Percentiles rank a stretch among this genome's conserved stretches.
Evolutionary conservation across 495 filamentous ascomycete species (phyloP).

Genomic region (Beverwykella pulmonaria): DNA sequence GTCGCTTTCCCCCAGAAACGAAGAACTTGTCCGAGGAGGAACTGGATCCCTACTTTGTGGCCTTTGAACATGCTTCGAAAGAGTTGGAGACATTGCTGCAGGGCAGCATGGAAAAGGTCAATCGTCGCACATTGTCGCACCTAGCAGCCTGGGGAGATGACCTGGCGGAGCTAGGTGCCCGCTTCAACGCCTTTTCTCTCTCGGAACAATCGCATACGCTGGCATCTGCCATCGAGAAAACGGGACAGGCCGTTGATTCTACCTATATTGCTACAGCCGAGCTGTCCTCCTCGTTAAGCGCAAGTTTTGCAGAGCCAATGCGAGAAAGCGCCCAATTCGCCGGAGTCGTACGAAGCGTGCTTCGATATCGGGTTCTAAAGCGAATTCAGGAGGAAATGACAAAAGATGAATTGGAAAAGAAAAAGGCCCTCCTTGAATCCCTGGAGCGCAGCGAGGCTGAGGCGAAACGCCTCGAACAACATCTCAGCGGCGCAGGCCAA

Average conservation of each 20-base stretch:
- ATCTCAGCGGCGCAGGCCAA: slow-evolving; percentile 69
- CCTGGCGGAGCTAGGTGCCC: slow-evolving; percentile 85
- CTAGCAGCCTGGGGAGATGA: slow-evolving; percentile 80
- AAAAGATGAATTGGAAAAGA: slow-evolving; percentile 82
- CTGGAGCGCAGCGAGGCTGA: slow-evolving; percentile 88
- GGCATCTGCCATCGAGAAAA: slow-evolving; percentile 89
- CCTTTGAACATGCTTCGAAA: slow-evolving; percentile 83
- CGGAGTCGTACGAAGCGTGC: slow-evolving; percentile 83
- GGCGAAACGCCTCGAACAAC: slow-evolving; percentile 88
- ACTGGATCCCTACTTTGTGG: slow-evolving; percentile 91
- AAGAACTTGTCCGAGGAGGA: slow-evolving; percentile 81
- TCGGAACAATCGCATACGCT: slow-evolving; percentile 86
- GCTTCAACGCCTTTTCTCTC: slow-evolving; percentile 95
- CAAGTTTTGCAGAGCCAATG: slow-evolving; percentile 95
- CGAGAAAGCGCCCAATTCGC: slow-evolving; percentile 96
- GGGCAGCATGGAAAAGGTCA: slow-evolving; percentile 94
- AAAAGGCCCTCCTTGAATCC: slow-evolving; percentile 73
- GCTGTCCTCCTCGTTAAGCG: slow-evolving; percentile 76
- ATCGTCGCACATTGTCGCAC: slow-evolving; percentile 83
- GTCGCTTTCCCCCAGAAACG: slow-evolving; percentile 80
- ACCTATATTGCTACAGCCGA: slow-evolving; percentile 97
- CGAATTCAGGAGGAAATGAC: slow-evolving; percentile 97
- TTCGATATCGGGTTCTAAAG: slow-evolving; percentile 87
- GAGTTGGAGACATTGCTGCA: slow-evolving; percentile 84
- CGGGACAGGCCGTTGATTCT: slow-evolving; percentile 91